phyloP scores from a whole-genome alignment of 2,329 filamentous ascomycete species.

The Fusarium sp. region DNA sequence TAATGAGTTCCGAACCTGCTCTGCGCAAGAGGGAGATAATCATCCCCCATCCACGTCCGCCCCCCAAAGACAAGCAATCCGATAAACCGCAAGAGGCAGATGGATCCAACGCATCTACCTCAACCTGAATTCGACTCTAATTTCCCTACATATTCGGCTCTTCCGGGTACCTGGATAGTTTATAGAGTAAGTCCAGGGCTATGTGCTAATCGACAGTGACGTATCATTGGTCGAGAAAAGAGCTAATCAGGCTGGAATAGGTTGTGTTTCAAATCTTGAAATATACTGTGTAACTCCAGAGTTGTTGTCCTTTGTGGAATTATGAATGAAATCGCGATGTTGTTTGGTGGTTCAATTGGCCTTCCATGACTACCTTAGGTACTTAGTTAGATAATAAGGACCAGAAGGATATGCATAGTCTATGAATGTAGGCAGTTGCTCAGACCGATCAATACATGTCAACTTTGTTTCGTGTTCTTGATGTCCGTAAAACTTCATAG shows the following conservation, averaged over 20 bases:
- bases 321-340: background rate
- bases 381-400: background rate
- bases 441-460: background rate
- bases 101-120: background rate
- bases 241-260: background rate
- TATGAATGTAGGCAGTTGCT: background rate
- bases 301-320: no score
- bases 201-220: background rate
- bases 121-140: background rate
- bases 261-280: background rate
- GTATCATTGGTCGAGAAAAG: background rate
- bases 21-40: background rate
- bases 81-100: no score
- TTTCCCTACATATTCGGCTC: background rate
- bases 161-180: background rate
- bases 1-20: background rate
- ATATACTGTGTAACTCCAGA: background rate
- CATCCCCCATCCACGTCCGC: constrained; percentile 1
- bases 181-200: no score
- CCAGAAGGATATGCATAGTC: background rate
- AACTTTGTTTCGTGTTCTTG: background rate
- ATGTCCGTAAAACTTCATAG: background rate
- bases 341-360: background rate
- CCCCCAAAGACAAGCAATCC: background rate
- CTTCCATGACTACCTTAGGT: background rate